Conservation (phyloP, 140 eudicot species). For the Bidens hawaiensis region DNA sequence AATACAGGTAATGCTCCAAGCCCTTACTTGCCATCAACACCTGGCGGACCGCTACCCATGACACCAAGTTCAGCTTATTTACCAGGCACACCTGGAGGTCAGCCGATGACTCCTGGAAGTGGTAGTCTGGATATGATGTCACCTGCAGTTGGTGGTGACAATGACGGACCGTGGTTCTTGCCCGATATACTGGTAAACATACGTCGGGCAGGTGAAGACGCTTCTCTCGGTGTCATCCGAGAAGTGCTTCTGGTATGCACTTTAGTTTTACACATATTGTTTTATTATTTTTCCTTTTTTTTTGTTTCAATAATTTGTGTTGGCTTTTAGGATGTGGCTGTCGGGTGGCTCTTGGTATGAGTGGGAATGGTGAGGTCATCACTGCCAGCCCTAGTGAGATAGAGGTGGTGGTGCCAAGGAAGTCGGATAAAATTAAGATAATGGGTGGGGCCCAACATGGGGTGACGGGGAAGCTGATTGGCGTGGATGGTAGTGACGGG, state of each 20-base stretch:
- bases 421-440: constrained; percentile 73
- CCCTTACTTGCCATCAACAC: constrained; percentile 94
- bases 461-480: constrained; percentile 80
- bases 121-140: constrained; percentile 98
- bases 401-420: constrained; percentile 66
- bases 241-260: constrained; percentile 83
- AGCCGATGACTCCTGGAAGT: constrained; percentile 99
- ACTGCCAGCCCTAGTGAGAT: constrained; percentile 61
- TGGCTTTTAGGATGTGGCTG: constrained; percentile 74
- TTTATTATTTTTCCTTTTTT: not conserved
- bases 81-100: constrained; percentile 99
- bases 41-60: constrained; percentile 97
- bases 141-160: constrained; percentile 86
- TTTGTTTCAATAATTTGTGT: not conserved
- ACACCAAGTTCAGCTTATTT: constrained; percentile 94
- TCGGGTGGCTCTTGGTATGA: constrained; percentile 63
- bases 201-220: constrained; percentile 65
- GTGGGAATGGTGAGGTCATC: constrained; percentile 65
- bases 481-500: constrained; percentile 88
- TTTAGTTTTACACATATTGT: not conserved
- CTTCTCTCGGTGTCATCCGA: constrained; percentile 56
- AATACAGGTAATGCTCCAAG: constrained; percentile 97
- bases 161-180: constrained; percentile 74
- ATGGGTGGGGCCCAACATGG: constrained; percentile 93
- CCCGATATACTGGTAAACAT: constrained; percentile 85